Evolutionary conservation across 495 filamentous ascomycete genomes (phyloP), one percentile per base, ranked within the genome.

Genomic region (Penicillium antarcticum): DNA sequence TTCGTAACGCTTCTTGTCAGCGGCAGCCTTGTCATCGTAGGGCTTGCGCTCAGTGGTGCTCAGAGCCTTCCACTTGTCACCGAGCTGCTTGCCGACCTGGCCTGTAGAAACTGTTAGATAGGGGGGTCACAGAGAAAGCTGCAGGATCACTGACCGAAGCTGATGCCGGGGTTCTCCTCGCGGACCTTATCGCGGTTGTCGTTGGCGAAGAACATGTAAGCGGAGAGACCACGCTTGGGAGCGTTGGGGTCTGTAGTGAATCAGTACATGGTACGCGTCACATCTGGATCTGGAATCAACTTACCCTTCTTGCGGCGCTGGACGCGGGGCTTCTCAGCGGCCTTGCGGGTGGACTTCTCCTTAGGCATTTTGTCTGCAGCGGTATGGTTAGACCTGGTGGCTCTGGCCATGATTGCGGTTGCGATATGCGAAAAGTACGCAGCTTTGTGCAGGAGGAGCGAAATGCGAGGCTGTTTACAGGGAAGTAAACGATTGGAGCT

Each of bases 151-250:
- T 53, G 86, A 96, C 91, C 94, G 73, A 99, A 99, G 50, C 84
- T 85, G 76, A 99, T 96, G 51, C 92, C 92, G 5, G 95, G 92
- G 80, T 99, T 97, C 74, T 99, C 94, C 67, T 95, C 89, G 65
- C 92, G 88, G 60, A 99, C 94, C 70, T 94, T 95, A 60, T 97
- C 94, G 60, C 94, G 91, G 72, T 96, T 88, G 70, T 97, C 95
- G 63, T 97, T 97, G 81, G 94, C 94, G 69, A 99, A 99, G 84
- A 97, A 99, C 94, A 99, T 99, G 84, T 99, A 99, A 44, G 95
- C 94, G 17, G 94, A 99, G 42, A 99, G 88, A 75, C 91, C 95
- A 75, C 94, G 89, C 88, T 97, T 99, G 67, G 94, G 94, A 41
- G 92, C 92, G 70, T 97, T 97, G 74, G 94, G 94, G 72, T 98